Evolutionary conservation across 805 yeast genomes (phyloP).

Genomic region (Myxozyma mucilagina): DNA sequence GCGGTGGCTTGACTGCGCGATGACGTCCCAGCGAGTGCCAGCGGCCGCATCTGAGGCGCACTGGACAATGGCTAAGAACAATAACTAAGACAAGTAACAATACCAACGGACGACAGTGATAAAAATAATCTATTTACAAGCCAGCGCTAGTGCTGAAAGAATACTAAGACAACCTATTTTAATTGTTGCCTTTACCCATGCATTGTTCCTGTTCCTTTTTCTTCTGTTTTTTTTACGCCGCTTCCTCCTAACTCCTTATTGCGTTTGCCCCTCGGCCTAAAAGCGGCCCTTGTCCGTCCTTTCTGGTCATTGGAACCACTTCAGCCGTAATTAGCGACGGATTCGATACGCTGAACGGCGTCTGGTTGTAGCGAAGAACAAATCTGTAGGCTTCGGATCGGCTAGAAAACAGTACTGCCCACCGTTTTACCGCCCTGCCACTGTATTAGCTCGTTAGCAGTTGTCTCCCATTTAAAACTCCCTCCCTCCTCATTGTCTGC

Average conservation of each 20-base stretch:
- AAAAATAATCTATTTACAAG: too few relatives aligned
- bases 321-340: not conserved
- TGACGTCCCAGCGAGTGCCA: not conserved
- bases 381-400: conserved; percentile 15
- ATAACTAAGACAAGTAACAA: too few relatives aligned
- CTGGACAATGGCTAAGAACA: too few relatives aligned
- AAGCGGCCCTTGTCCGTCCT: not conserved
- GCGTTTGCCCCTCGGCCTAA: not conserved
- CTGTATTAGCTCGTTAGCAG: not conserved
- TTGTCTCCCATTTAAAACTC: not conserved
- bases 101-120: too few relatives aligned
- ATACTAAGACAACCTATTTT: too few relatives aligned
- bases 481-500: not conserved
- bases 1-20: not conserved
- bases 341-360: conserved; percentile 2
- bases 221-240: too few relatives aligned
- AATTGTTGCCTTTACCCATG: too few relatives aligned
- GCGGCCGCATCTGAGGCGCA: too few relatives aligned
- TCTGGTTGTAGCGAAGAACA: not conserved
- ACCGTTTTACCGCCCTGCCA: not conserved
- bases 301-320: not conserved
- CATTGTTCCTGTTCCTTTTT: too few relatives aligned
- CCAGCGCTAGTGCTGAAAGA: too few relatives aligned
- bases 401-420: not conserved
- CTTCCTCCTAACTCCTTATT: too few relatives aligned